These are phyloP conservation scores for Neurospora sp. DNA, from an alignment of 495 filamentous ascomycete species.

Conservation along the genomic window DNA sequence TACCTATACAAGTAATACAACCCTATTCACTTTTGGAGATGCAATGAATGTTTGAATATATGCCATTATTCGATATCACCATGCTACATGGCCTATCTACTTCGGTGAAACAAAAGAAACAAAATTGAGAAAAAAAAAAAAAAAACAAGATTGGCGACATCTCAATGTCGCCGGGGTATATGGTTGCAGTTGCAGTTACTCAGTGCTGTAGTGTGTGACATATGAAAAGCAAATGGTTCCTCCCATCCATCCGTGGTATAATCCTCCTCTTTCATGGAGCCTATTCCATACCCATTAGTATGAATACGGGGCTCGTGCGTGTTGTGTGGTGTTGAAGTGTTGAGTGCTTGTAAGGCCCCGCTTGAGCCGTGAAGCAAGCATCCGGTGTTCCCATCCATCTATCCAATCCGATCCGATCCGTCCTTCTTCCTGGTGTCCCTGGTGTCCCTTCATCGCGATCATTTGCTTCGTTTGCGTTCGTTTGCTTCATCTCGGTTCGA, in stretches of 20 bases:
- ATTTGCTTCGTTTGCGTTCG: background rate
- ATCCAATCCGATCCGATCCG: background rate
- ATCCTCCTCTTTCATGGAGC: background rate
- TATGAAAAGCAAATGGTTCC: background rate
- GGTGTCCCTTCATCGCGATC: background rate
- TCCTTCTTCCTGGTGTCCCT: background rate
- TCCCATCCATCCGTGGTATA: background rate
- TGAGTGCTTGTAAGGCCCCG: no score
- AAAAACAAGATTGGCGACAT: background rate
- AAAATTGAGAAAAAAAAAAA: background rate
- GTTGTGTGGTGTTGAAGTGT: no score
- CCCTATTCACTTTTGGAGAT: background rate
- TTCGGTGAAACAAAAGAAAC: background rate
- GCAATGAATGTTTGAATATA: background rate
- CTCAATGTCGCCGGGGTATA: background rate
- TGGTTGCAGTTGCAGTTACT: background rate
- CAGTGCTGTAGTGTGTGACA: background rate
- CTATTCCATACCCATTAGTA: no score
- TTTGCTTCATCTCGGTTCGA: background rate
- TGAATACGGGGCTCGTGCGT: no score
- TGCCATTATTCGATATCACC: background rate
- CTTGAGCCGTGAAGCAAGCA: background rate
- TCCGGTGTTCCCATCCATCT: background rate
- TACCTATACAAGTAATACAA: no score
- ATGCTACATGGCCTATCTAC: background rate